Percentiles rank a stretch among this genome's conserved stretches.
phyloP scores from a whole-genome alignment of 164 flowering plant genomes.

The Cinnamomum chago region DNA sequence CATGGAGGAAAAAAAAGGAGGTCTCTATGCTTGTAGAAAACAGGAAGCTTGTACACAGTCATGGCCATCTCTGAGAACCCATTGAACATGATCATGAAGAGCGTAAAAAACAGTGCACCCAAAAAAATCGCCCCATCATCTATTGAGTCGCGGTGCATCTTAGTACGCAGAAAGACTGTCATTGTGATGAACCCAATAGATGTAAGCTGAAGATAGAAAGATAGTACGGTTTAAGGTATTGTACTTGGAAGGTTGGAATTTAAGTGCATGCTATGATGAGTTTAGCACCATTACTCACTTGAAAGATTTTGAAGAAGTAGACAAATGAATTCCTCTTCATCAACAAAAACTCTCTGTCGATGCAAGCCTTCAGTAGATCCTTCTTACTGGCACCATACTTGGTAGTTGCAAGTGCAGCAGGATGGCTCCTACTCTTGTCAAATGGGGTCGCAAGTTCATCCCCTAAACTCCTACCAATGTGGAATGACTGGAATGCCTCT shows the following conservation, averaged over 20 bases:
- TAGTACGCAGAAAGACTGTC: conserved; percentile 39
- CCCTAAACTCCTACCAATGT: conserved; percentile 37
- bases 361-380: conserved; percentile 45
- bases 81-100: conserved; percentile 28
- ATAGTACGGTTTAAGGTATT: not conserved
- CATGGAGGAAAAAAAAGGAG: conserved; percentile 51
- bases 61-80: conserved; percentile 43
- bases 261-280: not conserved
- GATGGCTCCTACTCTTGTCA: conserved; percentile 47
- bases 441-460: conserved; percentile 46
- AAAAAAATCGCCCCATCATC: conserved; percentile 34
- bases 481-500: conserved; percentile 56
- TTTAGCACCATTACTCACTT: conserved; percentile 26
- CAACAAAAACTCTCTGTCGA: conserved; percentile 39
- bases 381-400: conserved; percentile 38
- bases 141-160: conserved; percentile 22
- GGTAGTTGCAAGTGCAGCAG: conserved; percentile 45
- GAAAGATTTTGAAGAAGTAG: conserved; percentile 42
- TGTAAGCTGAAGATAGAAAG: conserved; percentile 28
- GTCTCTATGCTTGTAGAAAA: conserved; percentile 61
- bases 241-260: not conserved
- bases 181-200: conserved; percentile 26
- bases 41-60: conserved; percentile 44
- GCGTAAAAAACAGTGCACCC: conserved; percentile 40
- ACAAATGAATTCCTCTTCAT: conserved; percentile 61